A percentile compares a stretch with the other conserved stretches of the same genome.
Evolutionary conservation across 139 green algal species (phyloP).

Genomic region (Marvania coccoides): DNA sequence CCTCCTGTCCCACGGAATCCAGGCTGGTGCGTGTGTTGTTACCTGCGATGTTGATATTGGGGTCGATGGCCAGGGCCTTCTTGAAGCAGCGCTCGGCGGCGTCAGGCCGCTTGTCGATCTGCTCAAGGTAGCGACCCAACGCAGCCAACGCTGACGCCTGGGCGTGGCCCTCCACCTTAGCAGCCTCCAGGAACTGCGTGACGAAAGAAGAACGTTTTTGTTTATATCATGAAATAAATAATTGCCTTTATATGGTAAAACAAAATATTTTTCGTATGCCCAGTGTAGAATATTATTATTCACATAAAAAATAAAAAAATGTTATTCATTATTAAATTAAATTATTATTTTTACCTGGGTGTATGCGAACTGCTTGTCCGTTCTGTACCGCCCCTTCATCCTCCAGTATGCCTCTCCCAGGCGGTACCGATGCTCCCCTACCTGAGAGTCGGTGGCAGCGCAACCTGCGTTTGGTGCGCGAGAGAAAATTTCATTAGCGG

Average conservation of each 20-base stretch:
- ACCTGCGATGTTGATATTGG: constrained; percentile 39
- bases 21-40: not conserved
- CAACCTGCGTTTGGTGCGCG: too few relatives aligned
- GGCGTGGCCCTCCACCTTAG: constrained; percentile 36
- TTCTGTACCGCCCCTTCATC: constrained; percentile 29
- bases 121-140: constrained; percentile 45
- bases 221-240: too few relatives aligned
- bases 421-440: constrained; percentile 46
- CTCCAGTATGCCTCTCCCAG: constrained; percentile 48
- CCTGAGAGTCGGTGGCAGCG: constrained; percentile 34
- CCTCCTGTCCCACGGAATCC: not conserved
- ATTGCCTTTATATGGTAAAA: too few relatives aligned
- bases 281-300: too few relatives aligned
- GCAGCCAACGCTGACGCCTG: constrained; percentile 58
- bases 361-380: constrained; percentile 31
- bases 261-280: too few relatives aligned
- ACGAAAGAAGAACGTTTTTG: too few relatives aligned
- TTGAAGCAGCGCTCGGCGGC: constrained; percentile 61
- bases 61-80: constrained; percentile 58
- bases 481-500: too few relatives aligned
- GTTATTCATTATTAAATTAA: too few relatives aligned
- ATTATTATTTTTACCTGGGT: constrained; percentile 1
- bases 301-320: too few relatives aligned
- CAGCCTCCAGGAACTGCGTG: constrained; percentile 41
- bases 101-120: constrained; percentile 34